Evolutionary conservation across 148 eudicot species (phyloP).

Genomic region (Dysphania ambrosioides): DNA sequence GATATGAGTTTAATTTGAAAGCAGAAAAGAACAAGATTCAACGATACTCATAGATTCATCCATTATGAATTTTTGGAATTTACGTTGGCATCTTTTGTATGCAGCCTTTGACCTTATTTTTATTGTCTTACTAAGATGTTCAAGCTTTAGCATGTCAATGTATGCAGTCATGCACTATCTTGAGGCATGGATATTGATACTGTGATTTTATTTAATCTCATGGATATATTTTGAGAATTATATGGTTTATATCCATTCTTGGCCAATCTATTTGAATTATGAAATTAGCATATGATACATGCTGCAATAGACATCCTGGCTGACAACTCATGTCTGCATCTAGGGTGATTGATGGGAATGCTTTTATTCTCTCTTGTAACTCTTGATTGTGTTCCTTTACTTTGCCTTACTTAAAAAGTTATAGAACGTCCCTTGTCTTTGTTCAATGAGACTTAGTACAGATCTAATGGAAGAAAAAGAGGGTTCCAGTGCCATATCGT

Average conservation of each 20-base stretch:
- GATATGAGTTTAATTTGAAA: background rate
- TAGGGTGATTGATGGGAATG: constrained; percentile 1
- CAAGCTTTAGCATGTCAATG: background rate
- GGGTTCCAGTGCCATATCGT: constrained; percentile 5
- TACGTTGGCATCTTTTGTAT: background rate
- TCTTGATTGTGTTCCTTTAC: background rate
- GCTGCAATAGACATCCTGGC: constrained; percentile 1
- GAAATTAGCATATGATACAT: background rate
- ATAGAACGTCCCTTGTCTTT: background rate
- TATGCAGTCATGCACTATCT: background rate
- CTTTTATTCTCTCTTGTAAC: background rate
- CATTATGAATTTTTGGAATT: background rate
- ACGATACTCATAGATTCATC: background rate
- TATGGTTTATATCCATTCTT: background rate
- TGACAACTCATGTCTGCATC: background rate
- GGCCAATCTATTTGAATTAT: background rate
- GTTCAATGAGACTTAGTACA: background rate
- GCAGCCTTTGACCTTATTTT: background rate
- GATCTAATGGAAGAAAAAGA: background rate
- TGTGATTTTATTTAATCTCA: background rate
- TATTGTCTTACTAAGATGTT: background rate
- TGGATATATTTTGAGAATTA: background rate
- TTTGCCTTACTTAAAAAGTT: background rate
- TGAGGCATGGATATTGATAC: background rate
- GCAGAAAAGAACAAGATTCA: background rate